A percentile compares a stretch with the other conserved stretches of the same genome.
Evolutionary conservation across 2,329 filamentous ascomycete genomes (phyloP).

Genomic region (Colletotrichum cereale): DNA sequence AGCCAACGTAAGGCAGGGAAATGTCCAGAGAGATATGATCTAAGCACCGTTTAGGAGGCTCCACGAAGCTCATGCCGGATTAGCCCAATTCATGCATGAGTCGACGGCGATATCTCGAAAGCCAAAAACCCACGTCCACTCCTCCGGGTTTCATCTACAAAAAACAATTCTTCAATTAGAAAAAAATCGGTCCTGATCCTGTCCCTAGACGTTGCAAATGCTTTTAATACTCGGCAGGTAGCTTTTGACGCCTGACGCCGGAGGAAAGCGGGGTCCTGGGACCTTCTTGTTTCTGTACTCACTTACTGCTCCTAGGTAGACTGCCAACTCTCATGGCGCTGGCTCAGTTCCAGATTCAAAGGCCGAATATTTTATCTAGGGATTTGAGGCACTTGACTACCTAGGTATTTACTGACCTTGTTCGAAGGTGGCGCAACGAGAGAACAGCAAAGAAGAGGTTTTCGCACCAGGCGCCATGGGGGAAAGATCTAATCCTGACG

Average conservation of each 20-base stretch:
- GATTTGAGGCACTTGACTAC: neutral
- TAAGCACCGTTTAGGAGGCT: neutral
- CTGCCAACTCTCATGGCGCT: neutral
- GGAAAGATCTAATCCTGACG: neutral
- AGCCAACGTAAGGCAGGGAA: neutral
- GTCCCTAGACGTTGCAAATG: neutral
- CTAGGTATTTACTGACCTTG: too few species aligned
- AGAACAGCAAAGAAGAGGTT: too few species aligned
- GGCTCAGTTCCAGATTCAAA: neutral
- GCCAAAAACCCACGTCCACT: neutral
- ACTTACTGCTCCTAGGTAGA: too few species aligned
- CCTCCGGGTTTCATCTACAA: too few species aligned
- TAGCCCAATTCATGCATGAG: neutral
- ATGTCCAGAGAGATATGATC: neutral
- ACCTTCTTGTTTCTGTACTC: neutral
- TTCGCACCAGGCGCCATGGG: neutral
- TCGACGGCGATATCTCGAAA: neutral
- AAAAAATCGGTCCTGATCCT: constrained; percentile 12
- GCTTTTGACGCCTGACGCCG: neutral
- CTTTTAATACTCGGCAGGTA: neutral
- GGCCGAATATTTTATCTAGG: too few species aligned
- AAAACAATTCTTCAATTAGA: neutral
- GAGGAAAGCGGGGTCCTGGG: too few species aligned
- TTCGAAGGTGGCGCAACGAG: neutral
- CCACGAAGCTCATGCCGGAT: neutral